These are phyloP conservation scores for Backusella psychrophila DNA, from an alignment of 192 early-diverging fungal genomes.

Conservation along the genomic window DNA sequence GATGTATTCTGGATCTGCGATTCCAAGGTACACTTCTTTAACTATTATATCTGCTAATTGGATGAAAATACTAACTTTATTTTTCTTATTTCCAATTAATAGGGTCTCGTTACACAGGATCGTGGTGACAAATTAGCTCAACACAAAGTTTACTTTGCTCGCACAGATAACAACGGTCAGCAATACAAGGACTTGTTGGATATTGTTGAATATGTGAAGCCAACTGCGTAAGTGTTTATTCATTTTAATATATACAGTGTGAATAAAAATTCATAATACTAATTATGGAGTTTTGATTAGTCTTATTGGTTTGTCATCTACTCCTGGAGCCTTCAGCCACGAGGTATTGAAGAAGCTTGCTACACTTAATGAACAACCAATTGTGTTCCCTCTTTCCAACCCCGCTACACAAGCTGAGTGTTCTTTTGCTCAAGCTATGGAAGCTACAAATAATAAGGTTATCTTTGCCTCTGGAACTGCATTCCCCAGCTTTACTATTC, in stretches of 20 bases:
- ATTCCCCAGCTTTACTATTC: constrained; percentile 82
- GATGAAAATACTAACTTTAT: neutral
- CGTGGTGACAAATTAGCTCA: constrained; percentile 81
- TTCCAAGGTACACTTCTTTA: constrained; percentile 48
- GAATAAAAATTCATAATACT: neutral
- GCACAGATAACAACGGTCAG: constrained; percentile 76
- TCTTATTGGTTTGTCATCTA: constrained; percentile 86
- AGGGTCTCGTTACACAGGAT: constrained; percentile 84
- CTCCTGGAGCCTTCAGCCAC: constrained; percentile 76
- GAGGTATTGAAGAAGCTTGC: constrained; percentile 73
- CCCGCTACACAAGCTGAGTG: constrained; percentile 92
- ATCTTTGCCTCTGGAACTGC: constrained; percentile 96
- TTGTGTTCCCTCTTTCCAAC: constrained; percentile 93
- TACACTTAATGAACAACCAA: constrained; percentile 75
- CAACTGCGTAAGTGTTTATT: constrained; percentile 56
- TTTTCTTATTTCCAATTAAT: neutral
- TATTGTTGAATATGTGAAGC: constrained; percentile 82
- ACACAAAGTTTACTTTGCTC: constrained; percentile 86
- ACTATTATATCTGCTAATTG: neutral
- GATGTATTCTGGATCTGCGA: constrained; percentile 85
- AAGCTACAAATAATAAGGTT: constrained; percentile 78
- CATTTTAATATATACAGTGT: neutral
- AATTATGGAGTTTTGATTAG: neutral
- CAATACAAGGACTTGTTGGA: constrained; percentile 76
- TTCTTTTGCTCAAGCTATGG: constrained; percentile 91